Evolutionary conservation across 2,329 filamentous ascomycete species (phyloP).

Genomic region (Fusarium sp.): DNA sequence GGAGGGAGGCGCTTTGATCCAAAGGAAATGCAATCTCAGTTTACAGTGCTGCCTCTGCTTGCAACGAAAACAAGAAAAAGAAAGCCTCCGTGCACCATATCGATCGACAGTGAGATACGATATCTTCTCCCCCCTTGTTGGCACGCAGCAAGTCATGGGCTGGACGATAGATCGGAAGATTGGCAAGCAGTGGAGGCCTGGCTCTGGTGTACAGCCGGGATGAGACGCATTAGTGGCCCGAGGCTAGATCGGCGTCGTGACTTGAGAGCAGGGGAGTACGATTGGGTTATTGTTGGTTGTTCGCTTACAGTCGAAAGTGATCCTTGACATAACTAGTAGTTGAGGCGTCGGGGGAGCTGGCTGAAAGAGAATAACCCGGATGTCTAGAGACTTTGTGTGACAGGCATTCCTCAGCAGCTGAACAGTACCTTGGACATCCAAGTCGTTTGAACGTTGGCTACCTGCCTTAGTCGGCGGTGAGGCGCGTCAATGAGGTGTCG

Average conservation of each 20-base stretch:
- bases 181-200: conserved; percentile 14
- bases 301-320: conserved; percentile 25
- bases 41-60: conserved; percentile 25
- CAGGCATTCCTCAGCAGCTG: conserved; percentile 2
- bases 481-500: conserved; percentile 23
- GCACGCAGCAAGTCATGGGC: conserved; percentile 18
- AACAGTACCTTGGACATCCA: not conserved
- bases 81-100: conserved; percentile 33
- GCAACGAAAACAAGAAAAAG: conserved; percentile 14
- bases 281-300: conserved; percentile 29
- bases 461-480: conserved; percentile 25
- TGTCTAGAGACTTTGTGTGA: conserved; percentile 20
- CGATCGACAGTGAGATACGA: conserved; percentile 31
- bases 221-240: conserved; percentile 50
- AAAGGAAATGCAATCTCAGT: conserved; percentile 25
- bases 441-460: conserved; percentile 12
- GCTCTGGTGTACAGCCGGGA: conserved; percentile 36
- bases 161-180: conserved; percentile 27
- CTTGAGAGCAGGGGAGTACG: conserved; percentile 21
- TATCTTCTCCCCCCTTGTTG: conserved; percentile 20
- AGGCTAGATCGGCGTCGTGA: conserved; percentile 26
- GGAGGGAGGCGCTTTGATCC: conserved; percentile 30
- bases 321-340: conserved; percentile 24
- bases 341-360: conserved; percentile 44
- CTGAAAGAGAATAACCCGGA: conserved; percentile 41